These are phyloP conservation scores for Bruguiera parviflora DNA, from an alignment of 345 rosid genomes.

Conservation along the genomic window DNA sequence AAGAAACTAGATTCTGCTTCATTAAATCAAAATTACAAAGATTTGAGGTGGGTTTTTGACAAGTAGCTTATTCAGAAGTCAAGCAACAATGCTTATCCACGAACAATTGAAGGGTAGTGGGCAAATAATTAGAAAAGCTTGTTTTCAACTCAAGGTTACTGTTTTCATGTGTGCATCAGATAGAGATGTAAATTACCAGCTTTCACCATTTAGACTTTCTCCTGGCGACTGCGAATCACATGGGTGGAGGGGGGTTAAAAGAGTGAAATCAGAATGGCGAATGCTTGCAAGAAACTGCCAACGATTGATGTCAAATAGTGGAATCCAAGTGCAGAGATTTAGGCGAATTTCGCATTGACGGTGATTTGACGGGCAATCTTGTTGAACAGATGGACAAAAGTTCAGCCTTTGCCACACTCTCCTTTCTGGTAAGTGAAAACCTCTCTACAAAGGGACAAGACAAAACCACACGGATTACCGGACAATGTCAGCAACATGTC, in stretches of 20 bases:
- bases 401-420: neutral
- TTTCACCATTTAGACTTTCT: neutral
- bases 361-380: neutral
- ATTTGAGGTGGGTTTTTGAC: slow-evolving; percentile 15
- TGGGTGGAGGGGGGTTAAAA: neutral
- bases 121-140: neutral
- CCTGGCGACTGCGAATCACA: no score
- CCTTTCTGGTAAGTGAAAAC: neutral
- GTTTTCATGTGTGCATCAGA: neutral
- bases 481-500: no score
- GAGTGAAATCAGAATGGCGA: neutral
- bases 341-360: slow-evolving; percentile 12
- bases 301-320: neutral
- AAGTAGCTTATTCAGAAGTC: slow-evolving; percentile 1
- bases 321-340: neutral
- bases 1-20: slow-evolving; percentile 24
- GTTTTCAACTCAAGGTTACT: neutral
- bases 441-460: neutral
- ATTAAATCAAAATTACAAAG: slow-evolving; percentile 3
- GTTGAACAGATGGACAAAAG: neutral
- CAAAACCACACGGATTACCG: no score
- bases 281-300: slow-evolving; percentile 2
- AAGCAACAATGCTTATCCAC: neutral
- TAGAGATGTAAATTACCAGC: neutral
- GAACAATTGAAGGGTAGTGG: neutral